Percentiles rank a stretch among this genome's conserved stretches.
Evolutionary conservation across 2,329 filamentous ascomycete genomes (phyloP).

Genomic region (Epichloe bromicola): DNA sequence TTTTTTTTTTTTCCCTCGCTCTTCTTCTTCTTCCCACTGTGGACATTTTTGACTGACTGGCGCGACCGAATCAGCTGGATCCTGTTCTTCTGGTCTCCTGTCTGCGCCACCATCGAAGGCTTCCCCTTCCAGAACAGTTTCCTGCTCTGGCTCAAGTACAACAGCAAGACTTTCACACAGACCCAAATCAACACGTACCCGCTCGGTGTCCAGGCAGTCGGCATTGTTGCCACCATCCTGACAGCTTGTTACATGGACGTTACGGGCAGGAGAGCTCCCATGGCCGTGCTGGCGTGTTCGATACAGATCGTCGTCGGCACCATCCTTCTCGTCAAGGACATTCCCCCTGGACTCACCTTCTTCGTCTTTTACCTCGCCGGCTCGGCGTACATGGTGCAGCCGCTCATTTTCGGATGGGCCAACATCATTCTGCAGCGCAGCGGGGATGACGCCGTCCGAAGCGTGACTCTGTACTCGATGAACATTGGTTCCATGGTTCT

Average conservation of each 20-base stretch:
- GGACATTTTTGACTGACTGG: background rate
- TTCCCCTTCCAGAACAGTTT: background rate
- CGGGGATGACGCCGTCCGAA: background rate
- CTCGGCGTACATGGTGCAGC: background rate
- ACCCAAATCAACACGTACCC: background rate
- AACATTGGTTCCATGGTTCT: background rate
- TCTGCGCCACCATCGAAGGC: background rate
- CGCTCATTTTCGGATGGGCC: background rate
- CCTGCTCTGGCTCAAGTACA: background rate
- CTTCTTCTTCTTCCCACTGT: too few relatives aligned
- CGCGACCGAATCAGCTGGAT: background rate
- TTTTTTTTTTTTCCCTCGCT: accelerated
- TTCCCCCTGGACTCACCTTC: background rate
- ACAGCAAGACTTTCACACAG: background rate
- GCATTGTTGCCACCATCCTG: background rate
- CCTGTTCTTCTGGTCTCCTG: background rate
- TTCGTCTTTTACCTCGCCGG: background rate
- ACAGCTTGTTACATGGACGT: background rate
- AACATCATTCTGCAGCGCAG: background rate
- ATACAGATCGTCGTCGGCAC: background rate
- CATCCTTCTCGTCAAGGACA: background rate
- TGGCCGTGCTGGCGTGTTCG: background rate
- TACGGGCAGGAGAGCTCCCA: background rate
- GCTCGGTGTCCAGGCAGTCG: background rate
- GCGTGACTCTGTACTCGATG: background rate